phyloP scores from a whole-genome alignment of 1,284 basidiomycete genomes.

The Pascua guehoae region DNA sequence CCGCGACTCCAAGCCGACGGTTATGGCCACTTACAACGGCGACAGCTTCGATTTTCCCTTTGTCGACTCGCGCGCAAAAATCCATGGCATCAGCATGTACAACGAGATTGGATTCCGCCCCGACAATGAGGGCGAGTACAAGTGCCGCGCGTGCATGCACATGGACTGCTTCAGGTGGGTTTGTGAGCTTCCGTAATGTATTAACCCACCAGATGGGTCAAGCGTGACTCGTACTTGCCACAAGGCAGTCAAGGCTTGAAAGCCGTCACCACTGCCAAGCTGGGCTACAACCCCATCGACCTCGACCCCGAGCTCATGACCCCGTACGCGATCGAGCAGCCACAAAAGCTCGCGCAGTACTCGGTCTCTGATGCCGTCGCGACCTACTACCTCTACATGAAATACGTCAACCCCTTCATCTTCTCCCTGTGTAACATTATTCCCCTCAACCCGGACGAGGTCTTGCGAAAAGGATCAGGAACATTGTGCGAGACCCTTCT shows the following conservation, averaged over 20 bases:
- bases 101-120: slow-evolving; percentile 88
- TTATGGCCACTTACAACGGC: slow-evolving; percentile 98
- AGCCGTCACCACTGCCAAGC: slow-evolving; percentile 92
- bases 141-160: slow-evolving; percentile 87
- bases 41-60: slow-evolving; percentile 99
- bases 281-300: slow-evolving; percentile 96
- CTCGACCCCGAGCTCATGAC: slow-evolving; percentile 99
- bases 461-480: slow-evolving; percentile 90
- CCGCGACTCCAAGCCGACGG: slow-evolving; percentile 86
- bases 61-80: slow-evolving; percentile 79
- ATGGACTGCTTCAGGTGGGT: slow-evolving; percentile 92
- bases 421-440: slow-evolving; percentile 99
- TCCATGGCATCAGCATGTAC: slow-evolving; percentile 95
- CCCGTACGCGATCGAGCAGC: slow-evolving; percentile 97
- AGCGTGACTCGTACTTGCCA: slow-evolving; percentile 98
- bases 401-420: slow-evolving; percentile 99
- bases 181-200: background rate
- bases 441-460: slow-evolving; percentile 93
- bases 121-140: slow-evolving; percentile 93
- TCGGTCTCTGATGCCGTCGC: slow-evolving; percentile 99
- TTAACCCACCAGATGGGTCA: slow-evolving; percentile 68
- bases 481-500: slow-evolving; percentile 96
- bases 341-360: slow-evolving; percentile 91
- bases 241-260: slow-evolving; percentile 98
- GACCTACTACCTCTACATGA: slow-evolving; percentile 99